phyloP scores from a whole-genome alignment of 331 rosid species.

The Quercus tomentella region DNA sequence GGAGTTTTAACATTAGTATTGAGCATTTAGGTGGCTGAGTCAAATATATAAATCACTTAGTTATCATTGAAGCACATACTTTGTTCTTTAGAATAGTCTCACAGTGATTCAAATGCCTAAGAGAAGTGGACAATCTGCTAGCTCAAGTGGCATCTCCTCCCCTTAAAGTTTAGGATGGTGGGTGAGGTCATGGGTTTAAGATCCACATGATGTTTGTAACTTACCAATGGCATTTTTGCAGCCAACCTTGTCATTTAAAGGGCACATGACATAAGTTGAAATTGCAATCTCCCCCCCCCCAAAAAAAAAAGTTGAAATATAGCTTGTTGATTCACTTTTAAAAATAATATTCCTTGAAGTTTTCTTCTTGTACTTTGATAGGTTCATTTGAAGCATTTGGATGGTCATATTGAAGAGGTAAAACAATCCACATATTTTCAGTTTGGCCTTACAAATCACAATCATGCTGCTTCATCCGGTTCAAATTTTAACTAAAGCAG shows the following conservation, averaged over 20 bases:
- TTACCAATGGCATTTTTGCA: too few relatives aligned
- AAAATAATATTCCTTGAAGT: neutral
- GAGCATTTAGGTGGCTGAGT: neutral
- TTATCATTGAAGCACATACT: neutral
- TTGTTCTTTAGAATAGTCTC: neutral
- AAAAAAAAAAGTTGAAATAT: neutral
- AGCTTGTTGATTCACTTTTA: slow-evolving; percentile 1
- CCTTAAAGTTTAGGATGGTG: too few relatives aligned
- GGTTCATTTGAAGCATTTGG: slow-evolving; percentile 97
- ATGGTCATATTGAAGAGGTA: slow-evolving; percentile 97
- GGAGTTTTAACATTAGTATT: neutral
- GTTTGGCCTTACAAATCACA: slow-evolving; percentile 9
- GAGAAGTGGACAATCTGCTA: neutral
- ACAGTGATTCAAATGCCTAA: neutral
- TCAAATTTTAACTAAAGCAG: slow-evolving; percentile 51
- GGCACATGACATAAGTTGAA: neutral
- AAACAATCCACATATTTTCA: neutral
- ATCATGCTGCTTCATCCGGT: slow-evolving; percentile 29
- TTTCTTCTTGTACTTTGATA: slow-evolving; percentile 22
- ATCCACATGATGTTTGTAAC: too few relatives aligned
- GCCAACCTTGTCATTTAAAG: neutral
- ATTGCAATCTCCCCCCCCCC: too few relatives aligned
- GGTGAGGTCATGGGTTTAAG: too few relatives aligned
- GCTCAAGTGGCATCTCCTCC: too few relatives aligned
- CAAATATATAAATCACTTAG: neutral